phyloP scores from a whole-genome alignment of 225 moss, liverwort and hornwort species.

The Sphagnum tenellum region DNA sequence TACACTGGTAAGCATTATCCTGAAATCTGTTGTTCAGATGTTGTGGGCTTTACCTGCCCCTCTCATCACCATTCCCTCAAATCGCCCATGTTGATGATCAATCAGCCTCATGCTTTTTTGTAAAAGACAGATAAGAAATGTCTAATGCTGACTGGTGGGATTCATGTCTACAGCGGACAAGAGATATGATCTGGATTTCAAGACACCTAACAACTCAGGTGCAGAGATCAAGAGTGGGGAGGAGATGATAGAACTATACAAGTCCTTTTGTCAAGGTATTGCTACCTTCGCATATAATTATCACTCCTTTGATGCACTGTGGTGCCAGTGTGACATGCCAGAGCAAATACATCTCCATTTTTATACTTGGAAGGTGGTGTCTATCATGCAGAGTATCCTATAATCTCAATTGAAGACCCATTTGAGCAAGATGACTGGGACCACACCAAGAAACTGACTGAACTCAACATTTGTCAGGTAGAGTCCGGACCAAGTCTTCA shows the following conservation, averaged over 20 bases:
- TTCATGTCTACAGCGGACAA: constrained; percentile 46
- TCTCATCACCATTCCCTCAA: too few species aligned
- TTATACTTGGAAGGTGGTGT: too few species aligned
- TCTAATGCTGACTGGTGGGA: not conserved
- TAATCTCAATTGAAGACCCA: constrained; percentile 89
- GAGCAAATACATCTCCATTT: not conserved
- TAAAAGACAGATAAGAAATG: too few species aligned
- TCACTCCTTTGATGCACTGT: constrained; percentile 1
- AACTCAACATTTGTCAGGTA: constrained; percentile 82
- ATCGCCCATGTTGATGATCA: too few species aligned
- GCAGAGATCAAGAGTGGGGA: constrained; percentile 72
- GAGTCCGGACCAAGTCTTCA: not conserved
- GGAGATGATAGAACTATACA: constrained; percentile 80
- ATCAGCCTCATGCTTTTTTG: too few species aligned
- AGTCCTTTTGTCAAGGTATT: constrained; percentile 70
- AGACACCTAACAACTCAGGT: constrained; percentile 64
- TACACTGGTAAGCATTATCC: constrained; percentile 27
- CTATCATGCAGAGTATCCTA: constrained; percentile 55
- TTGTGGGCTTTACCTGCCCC: too few species aligned
- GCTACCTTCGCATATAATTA: not conserved
- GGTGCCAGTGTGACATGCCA: not conserved
- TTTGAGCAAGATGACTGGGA: constrained; percentile 98
- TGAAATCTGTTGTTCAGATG: too few species aligned
- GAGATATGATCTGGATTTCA: constrained; percentile 84
- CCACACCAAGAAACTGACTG: constrained; percentile 76